Evolutionary conservation across 352 stramenopile species (phyloP), one percentile per base, ranked within the genome.

Genomic region (Globisporangium uncinulatum): DNA sequence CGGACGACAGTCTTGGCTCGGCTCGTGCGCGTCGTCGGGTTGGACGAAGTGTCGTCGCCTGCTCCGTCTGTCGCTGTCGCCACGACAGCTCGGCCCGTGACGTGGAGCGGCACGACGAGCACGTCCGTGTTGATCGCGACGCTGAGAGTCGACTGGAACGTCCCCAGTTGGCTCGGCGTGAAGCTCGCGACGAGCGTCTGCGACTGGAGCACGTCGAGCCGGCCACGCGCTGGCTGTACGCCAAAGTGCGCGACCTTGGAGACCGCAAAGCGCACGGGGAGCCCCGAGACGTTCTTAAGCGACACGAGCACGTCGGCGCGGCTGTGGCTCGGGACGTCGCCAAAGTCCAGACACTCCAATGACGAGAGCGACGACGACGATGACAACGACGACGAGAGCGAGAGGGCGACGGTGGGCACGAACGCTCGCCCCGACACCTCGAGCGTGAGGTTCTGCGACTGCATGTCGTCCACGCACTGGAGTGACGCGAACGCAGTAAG

Each of bases 131-230:
- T 86, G 21, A 93, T 63, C 0, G 61, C 31, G 14, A 93, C 54
- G 6, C 71, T 29, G 21, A 93, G 57, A 19, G 56, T 53, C 13
- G 32, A 77, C 51, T 69, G 59, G 44, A 96, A 96, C 6, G 69
- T 67, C 8, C 93, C 93, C 0, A 98, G 68, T 34, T 97, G 89
- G 2, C 71, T 80, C 6, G 93, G 93, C 0, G 79, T 66, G 51
- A 97, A 98, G 51, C 85, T 96, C 24, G 96, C 72, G 2, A 97
- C 67, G 31, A 97, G 63, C n/a, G 69, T 96, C 59, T 96, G 84
- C 0, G 80, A 94, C 66, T 97, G 85, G 32, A 92, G 48, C 4
- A 92, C 79, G n/a, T 95, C 74, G 6, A 98, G 62, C 1, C 76
- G 71, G 0, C 92, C 92, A 8, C 51, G 59, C 10, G 48, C 57